Conservation (phyloP, 2,329 filamentous ascomycete genomes). For the Ambrosiella beaveri region DNA sequence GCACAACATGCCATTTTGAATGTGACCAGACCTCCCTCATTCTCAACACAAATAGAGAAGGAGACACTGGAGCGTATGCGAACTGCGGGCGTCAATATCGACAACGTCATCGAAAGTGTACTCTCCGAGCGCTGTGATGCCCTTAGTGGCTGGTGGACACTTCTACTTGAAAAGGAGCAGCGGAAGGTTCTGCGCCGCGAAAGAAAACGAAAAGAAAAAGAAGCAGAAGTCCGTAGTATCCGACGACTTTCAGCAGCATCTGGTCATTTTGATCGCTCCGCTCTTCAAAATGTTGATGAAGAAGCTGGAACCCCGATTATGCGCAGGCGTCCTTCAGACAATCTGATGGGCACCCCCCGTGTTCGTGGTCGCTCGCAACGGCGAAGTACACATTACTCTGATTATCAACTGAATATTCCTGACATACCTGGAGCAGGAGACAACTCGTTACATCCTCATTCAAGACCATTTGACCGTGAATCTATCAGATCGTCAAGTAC, state of each 20-base stretch:
- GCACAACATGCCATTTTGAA: slow-evolving; percentile 82
- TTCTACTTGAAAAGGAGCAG: slow-evolving; percentile 86
- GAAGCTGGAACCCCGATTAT: slow-evolving; percentile 27
- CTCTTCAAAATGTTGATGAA: slow-evolving; percentile 63
- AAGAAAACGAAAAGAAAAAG: slow-evolving; percentile 67
- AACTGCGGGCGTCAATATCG: slow-evolving; percentile 82
- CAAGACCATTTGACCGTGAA: slow-evolving; percentile 64
- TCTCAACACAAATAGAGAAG: slow-evolving; percentile 74
- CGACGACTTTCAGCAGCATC: slow-evolving; percentile 78
- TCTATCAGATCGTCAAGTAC: slow-evolving; percentile 60
- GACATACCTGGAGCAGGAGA: slow-evolving; percentile 18
- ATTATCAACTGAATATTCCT: slow-evolving; percentile 43
- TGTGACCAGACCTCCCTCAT: slow-evolving; percentile 61
- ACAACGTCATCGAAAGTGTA: slow-evolving; percentile 87
- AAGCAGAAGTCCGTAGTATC: slow-evolving; percentile 62
- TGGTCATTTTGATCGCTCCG: slow-evolving; percentile 65
- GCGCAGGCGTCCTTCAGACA: slow-evolving; percentile 25
- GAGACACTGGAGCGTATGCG: slow-evolving; percentile 86
- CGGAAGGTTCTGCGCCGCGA: slow-evolving; percentile 69
- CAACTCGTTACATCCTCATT: slow-evolving; percentile 23
- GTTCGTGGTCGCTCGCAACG: slow-evolving; percentile 63
- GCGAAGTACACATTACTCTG: slow-evolving; percentile 49
- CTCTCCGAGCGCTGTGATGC: slow-evolving; percentile 76
- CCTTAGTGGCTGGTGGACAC: slow-evolving; percentile 87
- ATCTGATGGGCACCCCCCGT: slow-evolving; percentile 32